Base-by-base conservation (phyloP, 2,329 filamentous ascomycete genomes). In the Fusarium pseudograminearum region DNA sequence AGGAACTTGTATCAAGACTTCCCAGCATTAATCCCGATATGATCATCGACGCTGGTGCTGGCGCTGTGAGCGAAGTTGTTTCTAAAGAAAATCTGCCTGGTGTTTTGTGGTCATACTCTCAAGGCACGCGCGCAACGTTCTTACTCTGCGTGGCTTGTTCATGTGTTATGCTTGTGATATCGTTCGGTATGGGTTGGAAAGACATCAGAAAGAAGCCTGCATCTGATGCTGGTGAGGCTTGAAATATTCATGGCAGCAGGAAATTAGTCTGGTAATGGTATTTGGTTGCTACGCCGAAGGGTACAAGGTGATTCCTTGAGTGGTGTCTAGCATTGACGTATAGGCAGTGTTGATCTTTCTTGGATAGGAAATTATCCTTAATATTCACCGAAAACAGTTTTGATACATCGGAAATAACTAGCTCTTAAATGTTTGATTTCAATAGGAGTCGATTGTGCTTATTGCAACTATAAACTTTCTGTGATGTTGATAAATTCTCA, bases 171-270 rank as follows among this genome's bases (percentile, higher is more conserved):
- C 79, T 84, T 24, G 26, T 81, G 1, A 73, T 78, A 3, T 73
- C 77, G 1, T 82, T 80, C 70, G 84, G 83, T 0, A 79, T 86
- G 70, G 84, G 84, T 0, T 85, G 82, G 78, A 79, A 79, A 14
- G 81, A 82, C 66, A 76, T 85, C 36, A 79, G 83, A 34, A 80
- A 81, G 69, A 79, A 78, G 67, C 57, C 69, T 8, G 44, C 54
- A 31, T 51, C 30, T 4, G 50, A 56, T 14, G 34, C 50, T 18
- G 64, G 56, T 18, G 70, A 76, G 12, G 73, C 60, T 24, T 76
- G 31, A 72, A 30, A 12, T 28, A 7, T 34, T 15, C 12, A 12
- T 5, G 3, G 7, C 7, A 15, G 15, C 2, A 11, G 5, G 22
- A 4, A 16, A 12, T 33, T 14, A 5, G 14, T 24, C 3, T 7